Base-by-base conservation (phyloP, 2,329 filamentous ascomycete species). In the Diaporthe caulivora region DNA sequence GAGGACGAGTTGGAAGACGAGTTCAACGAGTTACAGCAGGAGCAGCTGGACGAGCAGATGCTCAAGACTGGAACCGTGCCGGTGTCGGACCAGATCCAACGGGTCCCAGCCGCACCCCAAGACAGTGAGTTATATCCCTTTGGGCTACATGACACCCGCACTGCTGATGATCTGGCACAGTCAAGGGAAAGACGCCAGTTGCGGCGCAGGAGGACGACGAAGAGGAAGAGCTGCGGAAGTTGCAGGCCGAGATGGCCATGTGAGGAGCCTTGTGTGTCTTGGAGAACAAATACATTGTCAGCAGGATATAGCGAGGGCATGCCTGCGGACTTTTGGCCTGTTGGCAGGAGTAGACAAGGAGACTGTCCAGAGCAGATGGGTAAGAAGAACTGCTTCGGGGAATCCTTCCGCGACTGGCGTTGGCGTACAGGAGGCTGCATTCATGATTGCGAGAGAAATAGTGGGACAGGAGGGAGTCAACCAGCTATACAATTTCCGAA, bases 201-300 rank as follows among this genome's bases (percentile, higher is more conserved):
- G 84, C 85, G 75, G 82, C 83, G 77, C 92, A 93, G 81, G 95
- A 98, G 83, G 95, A 98, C 83, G 96, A 98, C 88, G 97, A 98
- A 81, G 96, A 98, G 83, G 96, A 93, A 79, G 96, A 98, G 86
- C 87, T 98, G 80, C 91, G 93, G 84, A 98, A 97, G 85, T 84
- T 99, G 78, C 95, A 97, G 82, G 95, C 95, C 47, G 96, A 98
- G 84, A 98, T 98, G 96, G 95, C 95, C 77, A 98, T 98, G 93
- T 97, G 80, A 88, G 75, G 44, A 29, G 53, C 65, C 62, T 1
- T 24, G 34, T 26, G 54, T 37, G 53, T 31, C 34, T 11, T 54
- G 10, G 40, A 55, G 24, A 34, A 44, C 29, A 60, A 31, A 47
- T 24, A 73, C 3, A 31, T 57, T 42, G 58, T 51, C 17, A 53